phyloP scores from a whole-genome alignment of 2,329 filamentous ascomycete species.

The Cordyceps javanica region DNA sequence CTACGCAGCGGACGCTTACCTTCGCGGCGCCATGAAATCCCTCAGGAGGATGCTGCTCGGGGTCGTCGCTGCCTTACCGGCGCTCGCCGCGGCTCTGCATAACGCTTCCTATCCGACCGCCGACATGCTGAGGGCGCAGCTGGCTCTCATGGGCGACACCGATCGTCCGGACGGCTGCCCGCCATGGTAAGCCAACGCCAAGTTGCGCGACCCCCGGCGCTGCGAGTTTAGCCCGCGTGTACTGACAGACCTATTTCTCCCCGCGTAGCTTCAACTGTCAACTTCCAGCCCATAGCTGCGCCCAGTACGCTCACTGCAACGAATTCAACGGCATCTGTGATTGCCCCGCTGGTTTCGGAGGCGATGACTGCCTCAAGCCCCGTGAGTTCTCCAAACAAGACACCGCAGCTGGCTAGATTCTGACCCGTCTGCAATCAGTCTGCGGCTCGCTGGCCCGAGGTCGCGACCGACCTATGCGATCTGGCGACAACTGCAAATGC shows the following conservation, averaged over 20 bases:
- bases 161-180: constrained; percentile 72
- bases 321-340: constrained; percentile 86
- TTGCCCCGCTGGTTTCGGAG: constrained; percentile 88
- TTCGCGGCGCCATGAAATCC: constrained; percentile 32
- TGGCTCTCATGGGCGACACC: constrained; percentile 56
- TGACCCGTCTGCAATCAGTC: constrained; percentile 37
- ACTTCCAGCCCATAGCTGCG: constrained; percentile 82
- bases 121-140: constrained; percentile 57
- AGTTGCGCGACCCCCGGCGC: constrained; percentile 22
- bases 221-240: background rate
- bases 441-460: constrained; percentile 85
- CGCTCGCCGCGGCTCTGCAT: constrained; percentile 31
- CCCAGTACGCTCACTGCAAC: constrained; percentile 86
- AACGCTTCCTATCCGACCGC: constrained; percentile 55
- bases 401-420: background rate
- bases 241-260: background rate
- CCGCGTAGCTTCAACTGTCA: constrained; percentile 90
- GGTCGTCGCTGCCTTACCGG: constrained; percentile 35
- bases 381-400: constrained; percentile 41
- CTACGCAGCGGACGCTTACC: constrained; percentile 15
- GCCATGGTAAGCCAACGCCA: constrained; percentile 53
- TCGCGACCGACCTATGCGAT: constrained; percentile 68
- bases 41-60: constrained; percentile 34
- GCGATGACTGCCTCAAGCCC: constrained; percentile 86
- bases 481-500: constrained; percentile 69